Percentiles rank a stretch among this genome's conserved stretches.
Conservation (phyloP, 2,329 filamentous ascomycete species). For the Monilinia aucupariae region DNA sequence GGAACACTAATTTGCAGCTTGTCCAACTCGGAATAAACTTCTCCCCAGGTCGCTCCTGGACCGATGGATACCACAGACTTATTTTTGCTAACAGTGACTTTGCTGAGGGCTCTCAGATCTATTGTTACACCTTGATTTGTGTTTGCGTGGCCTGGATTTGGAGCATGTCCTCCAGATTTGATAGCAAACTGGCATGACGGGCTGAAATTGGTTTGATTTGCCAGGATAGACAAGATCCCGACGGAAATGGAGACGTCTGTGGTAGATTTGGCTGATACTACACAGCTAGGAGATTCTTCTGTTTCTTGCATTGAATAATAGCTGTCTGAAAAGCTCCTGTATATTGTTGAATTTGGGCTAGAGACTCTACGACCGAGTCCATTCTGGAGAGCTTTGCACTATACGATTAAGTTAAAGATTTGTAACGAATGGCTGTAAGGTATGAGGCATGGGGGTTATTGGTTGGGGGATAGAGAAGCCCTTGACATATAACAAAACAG, state of each 20-base stretch:
- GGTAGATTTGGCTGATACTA: not conserved
- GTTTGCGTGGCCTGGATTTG: not conserved
- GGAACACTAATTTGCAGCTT: not conserved
- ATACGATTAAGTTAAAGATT: not conserved
- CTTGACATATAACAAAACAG: not conserved
- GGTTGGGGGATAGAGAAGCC: no score
- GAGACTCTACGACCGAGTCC: not conserved
- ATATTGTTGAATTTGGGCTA: not conserved
- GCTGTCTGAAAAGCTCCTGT: not conserved
- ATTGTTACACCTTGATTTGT: constrained; percentile 7
- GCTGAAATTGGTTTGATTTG: not conserved
- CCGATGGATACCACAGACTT: not conserved
- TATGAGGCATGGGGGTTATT: not conserved
- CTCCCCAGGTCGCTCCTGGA: constrained; percentile 1
- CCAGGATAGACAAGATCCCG: not conserved
- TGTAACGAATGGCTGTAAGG: not conserved
- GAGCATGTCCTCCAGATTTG: not conserved
- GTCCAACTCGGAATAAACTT: constrained; percentile 1
- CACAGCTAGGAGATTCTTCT: not conserved
- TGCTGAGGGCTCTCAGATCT: not conserved
- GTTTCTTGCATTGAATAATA: constrained; percentile 4
- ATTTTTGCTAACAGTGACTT: not conserved
- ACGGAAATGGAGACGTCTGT: not conserved
- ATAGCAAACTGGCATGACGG: not conserved
- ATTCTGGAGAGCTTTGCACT: not conserved